These are phyloP conservation scores for Pyricularia pennisetigena DNA, from an alignment of 2,329 filamentous ascomycete species.

Conservation along the genomic window DNA sequence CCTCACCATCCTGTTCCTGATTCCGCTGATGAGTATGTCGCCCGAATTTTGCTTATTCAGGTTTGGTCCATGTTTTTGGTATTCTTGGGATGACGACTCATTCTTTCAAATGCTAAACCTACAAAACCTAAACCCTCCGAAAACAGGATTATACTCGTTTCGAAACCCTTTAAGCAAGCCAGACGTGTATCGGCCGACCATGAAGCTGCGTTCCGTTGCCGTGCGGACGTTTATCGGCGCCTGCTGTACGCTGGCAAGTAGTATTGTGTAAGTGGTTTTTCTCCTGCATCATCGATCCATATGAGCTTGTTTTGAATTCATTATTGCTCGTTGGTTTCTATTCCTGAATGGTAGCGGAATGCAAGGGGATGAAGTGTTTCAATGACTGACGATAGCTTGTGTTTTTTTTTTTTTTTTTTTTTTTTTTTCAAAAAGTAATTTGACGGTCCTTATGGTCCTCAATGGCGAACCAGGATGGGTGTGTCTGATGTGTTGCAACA, in stretches of 20 bases:
- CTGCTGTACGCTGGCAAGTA: slow-evolving; percentile 45
- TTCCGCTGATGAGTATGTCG: slow-evolving; percentile 29
- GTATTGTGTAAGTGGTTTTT: slow-evolving; percentile 34
- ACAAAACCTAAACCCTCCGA: not conserved
- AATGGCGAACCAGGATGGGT: slow-evolving; percentile 53
- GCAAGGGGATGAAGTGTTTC: too few relatives aligned
- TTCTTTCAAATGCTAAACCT: not conserved
- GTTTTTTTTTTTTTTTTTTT: not conserved
- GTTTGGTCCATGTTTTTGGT: not conserved
- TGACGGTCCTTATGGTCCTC: slow-evolving; percentile 47
- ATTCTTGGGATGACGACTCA: not conserved
- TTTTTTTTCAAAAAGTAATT: slow-evolving; percentile 27
- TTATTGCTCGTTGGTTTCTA: too few relatives aligned
- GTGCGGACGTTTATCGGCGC: slow-evolving; percentile 44
- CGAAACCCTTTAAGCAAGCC: slow-evolving; percentile 30
- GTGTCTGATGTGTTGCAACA: slow-evolving; percentile 56
- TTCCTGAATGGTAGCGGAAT: too few relatives aligned
- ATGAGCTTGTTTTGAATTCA: too few relatives aligned
- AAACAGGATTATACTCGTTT: slow-evolving; percentile 44
- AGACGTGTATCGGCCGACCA: slow-evolving; percentile 18
- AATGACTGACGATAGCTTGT: not conserved
- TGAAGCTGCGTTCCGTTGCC: slow-evolving; percentile 39
- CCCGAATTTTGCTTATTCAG: not conserved
- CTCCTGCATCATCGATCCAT: not conserved
- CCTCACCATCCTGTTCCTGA: slow-evolving; percentile 50